These are phyloP conservation scores for Fusarium penzigii DNA, from an alignment of 2,329 filamentous ascomycete genomes.

Conservation along the genomic window DNA sequence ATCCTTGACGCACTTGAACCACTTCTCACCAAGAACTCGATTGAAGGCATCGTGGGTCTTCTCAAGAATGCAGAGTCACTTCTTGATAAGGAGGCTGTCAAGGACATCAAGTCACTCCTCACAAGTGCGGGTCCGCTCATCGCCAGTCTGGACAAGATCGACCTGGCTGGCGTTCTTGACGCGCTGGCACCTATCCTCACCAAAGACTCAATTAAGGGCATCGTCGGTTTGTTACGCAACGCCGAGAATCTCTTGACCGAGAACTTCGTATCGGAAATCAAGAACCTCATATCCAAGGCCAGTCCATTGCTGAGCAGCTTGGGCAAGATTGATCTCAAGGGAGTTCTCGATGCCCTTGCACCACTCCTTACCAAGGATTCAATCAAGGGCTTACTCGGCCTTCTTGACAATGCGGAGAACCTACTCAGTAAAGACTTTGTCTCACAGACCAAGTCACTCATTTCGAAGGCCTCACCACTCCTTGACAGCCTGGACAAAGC, in stretches of 20 bases:
- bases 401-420: no score
- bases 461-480: slow-evolving; percentile 23
- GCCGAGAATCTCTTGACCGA: slow-evolving; percentile 31
- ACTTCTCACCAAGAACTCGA: slow-evolving; percentile 27
- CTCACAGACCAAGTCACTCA: no score
- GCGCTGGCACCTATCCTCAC: slow-evolving; percentile 38
- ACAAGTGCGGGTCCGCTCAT: slow-evolving; percentile 34
- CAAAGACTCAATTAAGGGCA: slow-evolving; percentile 32
- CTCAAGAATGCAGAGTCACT: slow-evolving; percentile 27
- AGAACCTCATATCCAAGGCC: slow-evolving; percentile 22
- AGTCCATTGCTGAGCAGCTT: slow-evolving; percentile 23
- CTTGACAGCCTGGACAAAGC: slow-evolving; percentile 35
- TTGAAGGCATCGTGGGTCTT: slow-evolving; percentile 27
- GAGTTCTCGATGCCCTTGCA: slow-evolving; percentile 10
- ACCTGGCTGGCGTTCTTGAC: slow-evolving; percentile 33
- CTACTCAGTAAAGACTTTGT: no score
- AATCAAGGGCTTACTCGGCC: no score
- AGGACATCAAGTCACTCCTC: slow-evolving; percentile 27
- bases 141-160: slow-evolving; percentile 34
- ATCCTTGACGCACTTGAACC: slow-evolving; percentile 30
- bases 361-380: no score
- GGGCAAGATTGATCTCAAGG: slow-evolving; percentile 33
- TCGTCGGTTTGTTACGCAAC: slow-evolving; percentile 32
- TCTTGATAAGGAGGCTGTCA: slow-evolving; percentile 19
- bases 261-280: slow-evolving; percentile 29